Evolutionary conservation across 1,284 basidiomycete genomes (phyloP).

Genomic region (Coniophora puteana): DNA sequence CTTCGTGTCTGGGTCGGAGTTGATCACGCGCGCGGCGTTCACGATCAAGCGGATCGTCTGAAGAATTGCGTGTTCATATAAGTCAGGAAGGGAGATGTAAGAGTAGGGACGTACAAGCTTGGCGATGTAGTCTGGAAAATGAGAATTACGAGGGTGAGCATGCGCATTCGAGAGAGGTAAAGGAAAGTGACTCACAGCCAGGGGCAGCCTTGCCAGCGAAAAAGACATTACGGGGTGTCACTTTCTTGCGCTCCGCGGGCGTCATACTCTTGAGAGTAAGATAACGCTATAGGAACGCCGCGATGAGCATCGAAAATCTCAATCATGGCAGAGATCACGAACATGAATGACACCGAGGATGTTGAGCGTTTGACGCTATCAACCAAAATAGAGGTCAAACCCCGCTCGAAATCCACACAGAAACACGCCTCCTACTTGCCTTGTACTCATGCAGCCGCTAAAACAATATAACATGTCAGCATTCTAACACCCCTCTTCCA

Average conservation of each 20-base stretch:
- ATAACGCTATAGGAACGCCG: constrained; percentile 59
- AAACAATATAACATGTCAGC: neutral
- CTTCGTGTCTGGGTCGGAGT: constrained; percentile 83
- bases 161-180: neutral
- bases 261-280: constrained; percentile 76
- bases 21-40: constrained; percentile 82
- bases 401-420: neutral
- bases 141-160: constrained; percentile 11
- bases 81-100: constrained; percentile 4
- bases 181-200: constrained; percentile 50
- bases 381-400: neutral
- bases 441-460: constrained; percentile 87
- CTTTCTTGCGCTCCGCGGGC: constrained; percentile 75
- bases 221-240: constrained; percentile 79
- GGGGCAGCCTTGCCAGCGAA: constrained; percentile 90
- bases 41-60: constrained; percentile 90
- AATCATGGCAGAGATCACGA: constrained; percentile 18
- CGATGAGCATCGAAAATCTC: neutral
- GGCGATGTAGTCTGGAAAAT: constrained; percentile 63
- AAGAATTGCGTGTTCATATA: constrained; percentile 2
- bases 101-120: constrained; percentile 51
- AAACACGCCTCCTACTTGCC: constrained; percentile 30
- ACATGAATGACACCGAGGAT: constrained; percentile 86
- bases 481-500: no score
- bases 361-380: constrained; percentile 78